Percentiles rank a stretch among this genome's conserved stretches.
Conservation (phyloP, 169 alveolate genomes). For the Plasmodium cynomolgi region DNA sequence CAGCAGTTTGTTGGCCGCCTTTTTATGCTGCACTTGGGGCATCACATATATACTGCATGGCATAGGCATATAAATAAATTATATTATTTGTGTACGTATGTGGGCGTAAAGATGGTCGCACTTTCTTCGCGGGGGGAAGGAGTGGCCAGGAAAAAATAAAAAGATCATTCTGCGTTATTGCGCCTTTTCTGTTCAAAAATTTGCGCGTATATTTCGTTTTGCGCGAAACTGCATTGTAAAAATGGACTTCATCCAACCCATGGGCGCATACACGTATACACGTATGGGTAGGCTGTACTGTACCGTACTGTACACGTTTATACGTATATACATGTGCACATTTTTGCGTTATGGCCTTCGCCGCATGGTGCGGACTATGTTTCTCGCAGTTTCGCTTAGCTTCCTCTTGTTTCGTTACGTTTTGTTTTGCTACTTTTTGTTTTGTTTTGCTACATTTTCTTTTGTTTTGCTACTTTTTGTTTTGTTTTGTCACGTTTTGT, state of each 20-base stretch:
- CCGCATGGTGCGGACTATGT: not conserved
- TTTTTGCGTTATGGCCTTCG: not conserved
- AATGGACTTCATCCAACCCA: not conserved
- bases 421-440: too few relatives aligned
- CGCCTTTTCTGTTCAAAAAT: not conserved
- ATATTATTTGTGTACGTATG: not conserved
- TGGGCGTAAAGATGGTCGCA: not conserved
- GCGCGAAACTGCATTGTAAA: not conserved
- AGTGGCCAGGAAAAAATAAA: not conserved
- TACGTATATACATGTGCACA: not conserved
- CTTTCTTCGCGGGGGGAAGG: not conserved
- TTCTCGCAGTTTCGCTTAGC: not conserved
- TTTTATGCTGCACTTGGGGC: not conserved
- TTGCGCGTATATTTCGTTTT: not conserved
- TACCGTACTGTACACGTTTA: not conserved
- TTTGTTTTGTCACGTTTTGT: too few relatives aligned
- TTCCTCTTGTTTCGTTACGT: not conserved
- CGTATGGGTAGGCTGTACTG: not conserved
- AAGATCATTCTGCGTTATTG: not conserved
- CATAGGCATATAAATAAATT: not conserved
- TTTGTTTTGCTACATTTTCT: too few relatives aligned
- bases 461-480: too few relatives aligned
- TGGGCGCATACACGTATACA: not conserved
- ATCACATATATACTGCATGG: not conserved
- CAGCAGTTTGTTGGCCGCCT: not conserved